Base-by-base conservation (phyloP, 306 rosid species). In the Crotalaria pallida region DNA sequence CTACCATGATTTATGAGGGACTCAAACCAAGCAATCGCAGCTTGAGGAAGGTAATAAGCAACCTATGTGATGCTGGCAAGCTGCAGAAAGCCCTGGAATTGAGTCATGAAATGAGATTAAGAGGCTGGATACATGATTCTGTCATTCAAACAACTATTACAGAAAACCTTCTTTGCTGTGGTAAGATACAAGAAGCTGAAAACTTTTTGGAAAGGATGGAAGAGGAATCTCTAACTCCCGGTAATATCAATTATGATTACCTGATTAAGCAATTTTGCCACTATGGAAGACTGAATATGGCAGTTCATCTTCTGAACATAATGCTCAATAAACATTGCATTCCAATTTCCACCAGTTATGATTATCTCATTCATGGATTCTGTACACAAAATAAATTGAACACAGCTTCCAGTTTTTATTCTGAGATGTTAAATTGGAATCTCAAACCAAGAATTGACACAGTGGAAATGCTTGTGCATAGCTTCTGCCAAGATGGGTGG, bases 101-200 rank as follows among this genome's bases (percentile, higher is more conserved):
- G 80, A 82, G 92, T 80, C 82, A 10, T 41, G 84, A 83, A 73
- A 90, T 94, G 96, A 88, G 84, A 67, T 62, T 45, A 33, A 88
- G 89, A 80, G 86, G 86, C 55, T 86, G 92, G 94, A 67, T 22
- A 56, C 98, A 84, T 75, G 84, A 81, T 80, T 90, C 98, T 59
- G 8, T 62, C 29, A 48, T 77, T 77, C 98, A 94, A 75, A 81
- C 82, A 23, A 59, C 84, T 10, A 77, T 94, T 60, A 87, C 71
- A 2, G 86, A 84, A 65, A 69, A 78, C 82, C 85, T 94, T 72
- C 80, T 90, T 71, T 78, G 87, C 52, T 55, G 36, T 60, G 86
- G 89, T 66, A 78, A 71, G 80, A 26, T 90, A 78, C 78, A 78
- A 72, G 95, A 88, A 74, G 97, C 95, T 0, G 97, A 85, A 80